Base-by-base conservation (phyloP, 75 land plant genomes). In the Larix kaempferi region DNA sequence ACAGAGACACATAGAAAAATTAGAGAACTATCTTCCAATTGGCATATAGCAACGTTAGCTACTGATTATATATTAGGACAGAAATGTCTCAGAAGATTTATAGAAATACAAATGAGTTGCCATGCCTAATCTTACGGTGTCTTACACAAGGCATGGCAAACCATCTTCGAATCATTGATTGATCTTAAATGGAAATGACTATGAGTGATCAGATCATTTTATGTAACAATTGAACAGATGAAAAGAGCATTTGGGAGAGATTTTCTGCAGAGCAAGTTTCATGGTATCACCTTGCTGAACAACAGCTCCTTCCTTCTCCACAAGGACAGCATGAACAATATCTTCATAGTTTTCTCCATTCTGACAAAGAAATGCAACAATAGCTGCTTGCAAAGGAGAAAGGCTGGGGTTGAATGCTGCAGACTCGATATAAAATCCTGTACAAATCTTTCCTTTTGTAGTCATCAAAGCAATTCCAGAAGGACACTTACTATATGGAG, bases 361-460 rank as follows among this genome's bases (percentile, higher is more conserved):
- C 23, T 78, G 85, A 12, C 83, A 88, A 8, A 93, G 59, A 74
- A 85, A 94, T 56, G 98, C 94, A 56, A 98, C 88, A 35, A 98
- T 54, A 10, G 98, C 95, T 63, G 98, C 98, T 87, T 95, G 98
- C n/a, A 91, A 84, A 58, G 99, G 96, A 19, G 90, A 86, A 58
- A 98, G 63, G 37, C 98, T 87, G 35, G 99, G 99, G 65, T 98
- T 98, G 81, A 87, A 91, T 17, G 99, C 99, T 17, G 98, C 99
- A 15, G 99, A 98, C 76, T 98, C 99, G 71, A 76, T 76, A 78
- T 98, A 98, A 2, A 82, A 82, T 14, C 99, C 99, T 10, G 76
- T 88, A 58, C 76, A 92, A 12, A 93, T 83, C 64, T 78, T 79
- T 29, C 98, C 94, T 15, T 81, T 82, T 19, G 7, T 59, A 56